Evolutionary conservation across 805 yeast genomes (phyloP).

Genomic region (Pichia cabralensis): DNA sequence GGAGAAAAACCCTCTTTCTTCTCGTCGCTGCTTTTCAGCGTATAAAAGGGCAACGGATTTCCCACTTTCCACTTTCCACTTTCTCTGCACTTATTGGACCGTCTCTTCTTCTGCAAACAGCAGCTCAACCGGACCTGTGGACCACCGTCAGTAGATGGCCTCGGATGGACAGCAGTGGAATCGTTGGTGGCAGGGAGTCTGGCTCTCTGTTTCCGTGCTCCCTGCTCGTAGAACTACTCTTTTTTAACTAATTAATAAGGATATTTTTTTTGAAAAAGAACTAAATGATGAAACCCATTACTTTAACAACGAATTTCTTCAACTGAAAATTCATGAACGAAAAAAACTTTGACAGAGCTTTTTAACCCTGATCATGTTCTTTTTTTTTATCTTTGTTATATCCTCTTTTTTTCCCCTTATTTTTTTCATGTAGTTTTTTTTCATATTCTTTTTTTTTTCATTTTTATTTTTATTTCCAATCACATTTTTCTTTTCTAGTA

Average conservation of each 20-base stretch:
- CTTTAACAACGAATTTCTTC: slow-evolving; percentile 29
- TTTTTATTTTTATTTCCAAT: too few relatives aligned
- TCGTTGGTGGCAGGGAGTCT: too few relatives aligned
- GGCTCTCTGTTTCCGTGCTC: too few relatives aligned
- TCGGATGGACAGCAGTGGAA: too few relatives aligned
- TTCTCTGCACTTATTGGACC: too few relatives aligned
- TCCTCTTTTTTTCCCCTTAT: background rate
- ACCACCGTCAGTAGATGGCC: too few relatives aligned
- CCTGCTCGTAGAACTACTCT: too few relatives aligned
- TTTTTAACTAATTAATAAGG: too few relatives aligned
- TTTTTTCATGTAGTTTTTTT: background rate
- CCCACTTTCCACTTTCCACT: background rate
- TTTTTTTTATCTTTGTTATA: background rate
- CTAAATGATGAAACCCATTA: slow-evolving; percentile 19
- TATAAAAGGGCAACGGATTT: background rate
- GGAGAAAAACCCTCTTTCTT: background rate
- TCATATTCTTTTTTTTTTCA: background rate
- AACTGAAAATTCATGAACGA: slow-evolving; percentile 25
- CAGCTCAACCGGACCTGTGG: too few relatives aligned
- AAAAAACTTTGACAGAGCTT: slow-evolving; percentile 29
- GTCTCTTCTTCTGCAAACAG: too few relatives aligned
- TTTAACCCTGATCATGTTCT: slow-evolving; percentile 26
- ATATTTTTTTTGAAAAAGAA: too few relatives aligned
- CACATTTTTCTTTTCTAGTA: too few relatives aligned
- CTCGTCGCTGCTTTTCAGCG: background rate